Conservation (phyloP, 352 stramenopile species). For the Phytophthora foliorum region DNA sequence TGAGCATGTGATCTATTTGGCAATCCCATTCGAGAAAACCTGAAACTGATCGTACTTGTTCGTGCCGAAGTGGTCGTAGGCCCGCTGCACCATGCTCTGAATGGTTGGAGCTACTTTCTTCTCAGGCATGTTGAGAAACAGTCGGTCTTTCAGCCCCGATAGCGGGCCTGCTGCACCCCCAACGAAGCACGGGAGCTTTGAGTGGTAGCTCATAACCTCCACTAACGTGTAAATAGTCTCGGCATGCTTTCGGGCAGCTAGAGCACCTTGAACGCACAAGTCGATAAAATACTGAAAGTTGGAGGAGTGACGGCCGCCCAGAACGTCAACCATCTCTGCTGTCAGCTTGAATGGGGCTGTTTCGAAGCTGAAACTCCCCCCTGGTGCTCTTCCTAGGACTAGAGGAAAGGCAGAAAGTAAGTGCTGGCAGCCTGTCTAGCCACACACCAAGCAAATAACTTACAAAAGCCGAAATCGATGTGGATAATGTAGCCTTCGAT, state of each 20-base stretch:
- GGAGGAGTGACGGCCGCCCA: constrained; percentile 92
- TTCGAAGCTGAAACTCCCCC: constrained; percentile 96
- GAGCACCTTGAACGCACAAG: constrained; percentile 95
- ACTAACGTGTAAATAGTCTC: constrained; percentile 96
- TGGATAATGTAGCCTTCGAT: constrained; percentile 97
- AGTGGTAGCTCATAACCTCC: constrained; percentile 95
- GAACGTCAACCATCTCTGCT: constrained; percentile 95
- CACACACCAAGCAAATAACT: constrained; percentile 1
- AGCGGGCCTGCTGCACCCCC: constrained; percentile 46
- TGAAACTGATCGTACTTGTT: constrained; percentile 97
- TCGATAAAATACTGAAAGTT: constrained; percentile 95
- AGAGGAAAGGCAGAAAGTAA: neutral
- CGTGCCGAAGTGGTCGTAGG: constrained; percentile 96
- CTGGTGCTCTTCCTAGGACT: constrained; percentile 83
- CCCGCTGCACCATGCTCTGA: constrained; percentile 94
- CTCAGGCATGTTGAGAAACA: constrained; percentile 75
- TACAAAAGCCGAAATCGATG: constrained; percentile 99
- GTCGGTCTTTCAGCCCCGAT: constrained; percentile 62
- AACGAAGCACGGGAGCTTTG: constrained; percentile 78
- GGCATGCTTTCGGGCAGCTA: constrained; percentile 92
- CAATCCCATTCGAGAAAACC: constrained; percentile 93
- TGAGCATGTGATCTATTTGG: constrained; percentile 55
- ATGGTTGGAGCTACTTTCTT: constrained; percentile 78
- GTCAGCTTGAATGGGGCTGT: constrained; percentile 98
- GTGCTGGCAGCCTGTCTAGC: neutral